Conservation (phyloP, 1,284 basidiomycete species). For the Ganoderma lucidum region DNA sequence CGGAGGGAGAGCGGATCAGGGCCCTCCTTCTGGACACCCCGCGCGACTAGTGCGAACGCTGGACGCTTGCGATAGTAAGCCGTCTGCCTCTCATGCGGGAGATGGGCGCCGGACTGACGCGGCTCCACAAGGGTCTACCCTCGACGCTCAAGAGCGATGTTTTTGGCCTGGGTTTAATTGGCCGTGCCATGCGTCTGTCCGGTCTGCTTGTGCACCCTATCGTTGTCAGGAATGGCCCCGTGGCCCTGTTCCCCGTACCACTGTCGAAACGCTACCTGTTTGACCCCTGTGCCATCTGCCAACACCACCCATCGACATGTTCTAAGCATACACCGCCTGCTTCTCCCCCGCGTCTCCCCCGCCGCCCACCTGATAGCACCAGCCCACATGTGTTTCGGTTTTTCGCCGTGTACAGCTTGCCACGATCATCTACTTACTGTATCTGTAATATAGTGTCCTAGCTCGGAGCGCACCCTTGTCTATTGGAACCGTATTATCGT, state of each 20-base stretch:
- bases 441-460: conserved; percentile 9
- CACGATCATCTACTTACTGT: conserved; percentile 9
- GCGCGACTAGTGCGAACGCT: conserved; percentile 16
- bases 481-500: conserved; percentile 10
- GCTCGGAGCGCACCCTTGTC: background rate
- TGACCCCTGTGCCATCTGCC: background rate
- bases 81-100: conserved; percentile 5
- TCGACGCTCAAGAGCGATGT: conserved; percentile 1
- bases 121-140: conserved; percentile 3
- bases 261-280: background rate
- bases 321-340: background rate
- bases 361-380: background rate
- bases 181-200: background rate
- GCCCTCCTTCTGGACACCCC: conserved; percentile 26
- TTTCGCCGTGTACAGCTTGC: conserved; percentile 7
- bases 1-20: conserved; percentile 28
- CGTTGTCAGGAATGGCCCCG: background rate
- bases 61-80: conserved; percentile 14
- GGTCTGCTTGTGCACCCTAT: background rate
- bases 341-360: background rate
- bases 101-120: conserved; percentile 8
- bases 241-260: background rate
- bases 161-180: background rate
- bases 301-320: too few species aligned
- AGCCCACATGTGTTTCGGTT: background rate